Percentiles rank a stretch among this genome's conserved stretches.
Evolutionary conservation across 257 asterid species (phyloP).

Genomic region (Jaltomata sinuosa): DNA sequence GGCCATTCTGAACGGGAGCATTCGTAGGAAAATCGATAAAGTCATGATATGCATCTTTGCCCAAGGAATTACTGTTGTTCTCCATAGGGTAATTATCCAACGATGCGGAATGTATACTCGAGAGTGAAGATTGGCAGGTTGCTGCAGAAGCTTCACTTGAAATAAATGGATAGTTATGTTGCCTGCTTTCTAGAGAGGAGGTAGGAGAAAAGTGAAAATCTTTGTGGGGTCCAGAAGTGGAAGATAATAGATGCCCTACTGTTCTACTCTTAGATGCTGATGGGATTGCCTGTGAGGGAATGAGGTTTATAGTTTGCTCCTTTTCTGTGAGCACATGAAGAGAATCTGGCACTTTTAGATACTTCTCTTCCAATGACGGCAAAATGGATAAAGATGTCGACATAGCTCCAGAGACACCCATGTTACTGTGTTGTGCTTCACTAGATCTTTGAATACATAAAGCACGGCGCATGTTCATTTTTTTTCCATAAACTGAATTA

Average conservation of each 20-base stretch:
- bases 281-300: slow-evolving; percentile 22
- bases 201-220: slow-evolving; percentile 19
- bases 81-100: slow-evolving; percentile 17
- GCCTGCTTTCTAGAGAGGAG: slow-evolving; percentile 22
- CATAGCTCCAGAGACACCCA: slow-evolving; percentile 39
- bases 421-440: slow-evolving; percentile 22
- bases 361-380: slow-evolving; percentile 33
- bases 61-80: slow-evolving; percentile 28
- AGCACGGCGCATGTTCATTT: slow-evolving; percentile 41
- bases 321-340: slow-evolving; percentile 30
- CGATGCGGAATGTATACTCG: slow-evolving; percentile 17
- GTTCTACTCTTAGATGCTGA: slow-evolving; percentile 23
- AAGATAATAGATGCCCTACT: slow-evolving; percentile 35
- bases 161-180: slow-evolving; percentile 21
- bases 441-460: slow-evolving; percentile 41
- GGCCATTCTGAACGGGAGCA: slow-evolving; percentile 24
- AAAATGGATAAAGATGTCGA: slow-evolving; percentile 29
- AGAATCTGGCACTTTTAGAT: slow-evolving; percentile 48
- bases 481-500: slow-evolving; percentile 24
- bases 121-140: slow-evolving; percentile 16
- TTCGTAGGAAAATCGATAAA: slow-evolving; percentile 29
- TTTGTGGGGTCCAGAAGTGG: slow-evolving; percentile 24
- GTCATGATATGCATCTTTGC: slow-evolving; percentile 23
- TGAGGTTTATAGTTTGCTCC: slow-evolving; percentile 22
- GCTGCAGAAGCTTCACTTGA: slow-evolving; percentile 23